Conservation (phyloP, 2,329 filamentous ascomycete genomes). For the Hansfordia pulvinata region DNA sequence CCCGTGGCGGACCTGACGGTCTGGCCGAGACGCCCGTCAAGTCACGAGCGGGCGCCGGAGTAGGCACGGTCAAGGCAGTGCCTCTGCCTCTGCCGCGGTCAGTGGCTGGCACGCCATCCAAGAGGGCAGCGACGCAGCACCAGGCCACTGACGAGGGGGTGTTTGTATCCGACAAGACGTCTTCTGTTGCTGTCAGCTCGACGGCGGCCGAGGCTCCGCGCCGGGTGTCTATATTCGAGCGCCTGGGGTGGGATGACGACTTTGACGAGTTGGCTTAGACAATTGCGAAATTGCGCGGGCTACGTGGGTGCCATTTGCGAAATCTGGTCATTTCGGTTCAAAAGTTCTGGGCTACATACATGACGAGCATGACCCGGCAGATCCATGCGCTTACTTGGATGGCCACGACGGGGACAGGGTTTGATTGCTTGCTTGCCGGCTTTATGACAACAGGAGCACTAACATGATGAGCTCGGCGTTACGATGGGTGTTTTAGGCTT, state of each 20-base stretch:
- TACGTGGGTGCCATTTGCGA: no score
- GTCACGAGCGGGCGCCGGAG: constrained; percentile 7
- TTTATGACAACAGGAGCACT: no score
- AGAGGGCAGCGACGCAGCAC: constrained; percentile 7
- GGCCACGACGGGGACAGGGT: no score
- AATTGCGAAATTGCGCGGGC: no score
- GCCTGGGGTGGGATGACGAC: constrained; percentile 45
- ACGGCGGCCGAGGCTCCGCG: constrained; percentile 3
- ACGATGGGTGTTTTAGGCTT: no score
- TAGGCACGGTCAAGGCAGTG: constrained; percentile 2
- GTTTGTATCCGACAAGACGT: constrained; percentile 3
- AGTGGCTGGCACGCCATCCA: constrained; percentile 12
- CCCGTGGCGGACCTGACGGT: constrained; percentile 4
- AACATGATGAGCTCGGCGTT: no score
- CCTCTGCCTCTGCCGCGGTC: constrained; percentile 10
- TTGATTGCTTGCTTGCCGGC: no score
- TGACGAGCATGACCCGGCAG: no score
- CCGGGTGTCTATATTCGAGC: constrained; percentile 34
- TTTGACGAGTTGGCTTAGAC: constrained; percentile 24
- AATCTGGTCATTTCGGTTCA: no score
- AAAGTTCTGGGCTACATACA: no score
- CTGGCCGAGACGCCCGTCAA: constrained; percentile 24
- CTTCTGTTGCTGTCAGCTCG: neutral
- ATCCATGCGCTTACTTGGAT: no score
- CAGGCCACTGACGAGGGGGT: no score